Base-by-base conservation (phyloP, 2,329 filamentous ascomycete genomes). In the Camptophora hylomeconis region DNA sequence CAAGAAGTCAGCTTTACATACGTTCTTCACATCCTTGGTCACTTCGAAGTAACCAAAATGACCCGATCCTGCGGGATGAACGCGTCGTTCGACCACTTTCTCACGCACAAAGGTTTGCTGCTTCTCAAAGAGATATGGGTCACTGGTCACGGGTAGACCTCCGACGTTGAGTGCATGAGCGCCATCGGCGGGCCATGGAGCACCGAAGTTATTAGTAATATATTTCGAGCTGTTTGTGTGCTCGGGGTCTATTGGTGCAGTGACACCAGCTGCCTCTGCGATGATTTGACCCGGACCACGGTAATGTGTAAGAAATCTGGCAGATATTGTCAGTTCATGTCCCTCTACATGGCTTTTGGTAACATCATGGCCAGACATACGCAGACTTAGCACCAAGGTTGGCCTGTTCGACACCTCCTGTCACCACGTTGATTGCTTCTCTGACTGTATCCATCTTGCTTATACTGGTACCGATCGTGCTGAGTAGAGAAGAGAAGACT, bases 251-350 rank as follows among this genome's bases (percentile, higher is more conserved):
- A 8, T 79, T 1, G 78, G 78, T 10, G 83, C 54, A 0, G 75
- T 82, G 19, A 84, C 67, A 15, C 75, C 82, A 7, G 73, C 77
- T 1, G 83, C 83, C 44, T 77, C 72, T 4, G 92, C 56, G 32
- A 93, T 77, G 33, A 67, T 70, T 57, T 92, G 83, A 5, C 84
- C 84, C n/a, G 24, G 11, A 15, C 24, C 14, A 15, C 24, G 5
- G 14, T 26, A 26, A 6, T 7, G 13, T n/a, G 6, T 31, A 5
- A 15, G 21, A 21, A 31, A 27, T 22, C 20, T 31, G 17, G n/a
- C n/a, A n/a, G n/a, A n/a, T n/a, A n/a, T n/a, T n/a, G n/a, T n/a
- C n/a, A n/a, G n/a, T n/a, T n/a, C n/a, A n/a, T n/a, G n/a, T n/a
- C n/a, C n/a, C n/a, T n/a, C n/a, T n/a, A n/a, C n/a, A n/a, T n/a